Base-by-base conservation (phyloP, 768 basidiomycete species). In the Auricularia sp. region DNA sequence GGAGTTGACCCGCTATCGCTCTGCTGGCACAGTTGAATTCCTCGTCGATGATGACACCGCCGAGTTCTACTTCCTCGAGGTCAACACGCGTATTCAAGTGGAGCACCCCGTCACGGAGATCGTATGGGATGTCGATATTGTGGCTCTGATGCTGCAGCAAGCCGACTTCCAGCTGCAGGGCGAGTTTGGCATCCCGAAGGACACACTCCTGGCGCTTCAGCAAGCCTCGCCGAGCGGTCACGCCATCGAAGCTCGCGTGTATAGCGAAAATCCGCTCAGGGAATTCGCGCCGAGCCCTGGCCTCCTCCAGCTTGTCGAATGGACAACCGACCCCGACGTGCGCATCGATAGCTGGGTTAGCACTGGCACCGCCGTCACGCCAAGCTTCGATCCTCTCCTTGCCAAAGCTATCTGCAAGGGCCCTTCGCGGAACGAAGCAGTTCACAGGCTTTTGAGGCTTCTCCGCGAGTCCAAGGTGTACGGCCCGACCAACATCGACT, bases 21-120 rank as follows among this genome's bases (percentile, higher is more conserved):
- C 86, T 53, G 84, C 83, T 62, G 87, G 86, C 3, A 88, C 86
- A 0, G 80, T 88, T 16, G 88, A 90, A 69, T 88, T 85, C 70
- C 75, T 88, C 4, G 83, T 86, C 5, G 81, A 85, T 66, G 78
- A 84, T 54, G 63, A 73, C 0, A 81, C 81, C 0, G 80, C 77
- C 0, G 68, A 76, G 1, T 87, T 86, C 73, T 87, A 78, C 74
- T 90, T 88, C 66, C 76, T 90, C 12, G 87, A 90, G 71, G 84
- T 88, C 82, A 88, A 90, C 66, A 84, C 85, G 0, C 78, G 86
- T 8, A 80, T 87, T 56, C 85, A 86, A 70, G 86, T 88, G 18
- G 87, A 88, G 72, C 87, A 90, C 66, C 78, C 84, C 1, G 77
- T 88, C 36, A 87, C 86, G 0, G 86, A 88, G 71, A 42, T 42